Evolutionary conservation across 2,329 filamentous ascomycete species (phyloP).

Genomic region (Cladophialophora bantiana): DNA sequence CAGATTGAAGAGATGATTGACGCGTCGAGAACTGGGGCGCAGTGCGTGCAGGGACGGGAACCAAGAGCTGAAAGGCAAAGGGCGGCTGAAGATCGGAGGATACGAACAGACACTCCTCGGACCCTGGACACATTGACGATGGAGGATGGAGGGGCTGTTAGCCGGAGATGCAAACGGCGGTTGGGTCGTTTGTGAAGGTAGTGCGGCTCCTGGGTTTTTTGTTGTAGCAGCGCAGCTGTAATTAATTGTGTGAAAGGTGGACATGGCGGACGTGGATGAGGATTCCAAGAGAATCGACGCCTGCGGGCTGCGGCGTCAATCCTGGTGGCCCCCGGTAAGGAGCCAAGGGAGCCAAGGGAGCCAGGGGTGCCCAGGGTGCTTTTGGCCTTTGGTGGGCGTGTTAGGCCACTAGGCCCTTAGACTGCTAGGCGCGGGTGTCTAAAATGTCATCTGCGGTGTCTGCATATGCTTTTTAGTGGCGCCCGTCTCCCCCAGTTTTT

Average conservation of each 20-base stretch:
- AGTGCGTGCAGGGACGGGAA: slow-evolving; percentile 14
- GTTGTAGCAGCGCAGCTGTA: neutral
- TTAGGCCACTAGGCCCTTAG: neutral
- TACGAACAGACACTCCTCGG: neutral
- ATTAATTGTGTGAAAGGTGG: slow-evolving; percentile 1
- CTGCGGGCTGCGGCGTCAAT: neutral
- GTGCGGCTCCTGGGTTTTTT: slow-evolving; percentile 3
- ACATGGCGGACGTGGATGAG: slow-evolving; percentile 13
- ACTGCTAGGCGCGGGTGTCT: slow-evolving; percentile 8
- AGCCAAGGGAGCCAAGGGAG: neutral
- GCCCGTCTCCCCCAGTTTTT: slow-evolving; percentile 12
- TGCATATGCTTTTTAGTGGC: slow-evolving; percentile 13
- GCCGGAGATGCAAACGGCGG: neutral
- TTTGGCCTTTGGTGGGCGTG: neutral
- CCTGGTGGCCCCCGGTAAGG: slow-evolving; percentile 2
- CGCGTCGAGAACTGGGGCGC: slow-evolving; percentile 24
- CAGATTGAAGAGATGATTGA: slow-evolving; percentile 27
- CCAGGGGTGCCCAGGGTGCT: neutral
- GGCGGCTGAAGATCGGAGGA: slow-evolving; percentile 2
- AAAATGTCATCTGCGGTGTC: slow-evolving; percentile 17
- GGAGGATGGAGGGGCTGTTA: neutral
- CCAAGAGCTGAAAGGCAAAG: neutral
- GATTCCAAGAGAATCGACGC: neutral
- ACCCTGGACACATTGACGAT: neutral
- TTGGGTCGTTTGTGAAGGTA: neutral